Conservation (phyloP, 2,329 filamentous ascomycete species). For the Rhinocladiella mackenziei region DNA sequence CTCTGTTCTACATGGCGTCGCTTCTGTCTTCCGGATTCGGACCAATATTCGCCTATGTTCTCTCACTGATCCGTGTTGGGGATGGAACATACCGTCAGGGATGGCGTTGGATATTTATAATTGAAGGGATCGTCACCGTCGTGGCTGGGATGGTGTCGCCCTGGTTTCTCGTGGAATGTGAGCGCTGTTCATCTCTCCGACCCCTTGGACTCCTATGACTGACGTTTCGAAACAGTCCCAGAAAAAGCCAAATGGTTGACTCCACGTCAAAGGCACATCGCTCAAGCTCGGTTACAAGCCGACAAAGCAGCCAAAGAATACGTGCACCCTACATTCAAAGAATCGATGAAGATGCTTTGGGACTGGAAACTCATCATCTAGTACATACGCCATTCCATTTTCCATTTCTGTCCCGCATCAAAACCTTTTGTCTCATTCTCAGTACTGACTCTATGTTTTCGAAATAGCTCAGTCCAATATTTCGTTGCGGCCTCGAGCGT, state of each 20-base stretch:
- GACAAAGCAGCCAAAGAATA: constrained; percentile 10
- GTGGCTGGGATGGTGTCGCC: constrained; percentile 27
- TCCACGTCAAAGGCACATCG: constrained; percentile 18
- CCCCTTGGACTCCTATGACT: not conserved
- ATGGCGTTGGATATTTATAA: constrained; percentile 21
- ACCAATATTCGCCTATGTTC: constrained; percentile 43
- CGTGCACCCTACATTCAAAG: constrained; percentile 26
- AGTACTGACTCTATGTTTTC: too few species aligned
- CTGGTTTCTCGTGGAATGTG: constrained; percentile 37
- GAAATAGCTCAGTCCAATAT: constrained; percentile 7
- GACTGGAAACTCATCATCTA: constrained; percentile 23
- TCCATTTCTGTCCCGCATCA: too few species aligned
- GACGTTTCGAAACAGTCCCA: constrained; percentile 26
- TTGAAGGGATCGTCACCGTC: constrained; percentile 28
- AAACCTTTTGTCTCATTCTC: too few species aligned
- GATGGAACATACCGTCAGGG: constrained; percentile 11
- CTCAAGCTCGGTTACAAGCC: constrained; percentile 2
- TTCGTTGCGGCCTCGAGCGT: constrained; percentile 13
- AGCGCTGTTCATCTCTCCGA: too few species aligned
- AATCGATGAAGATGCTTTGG: constrained; percentile 13
- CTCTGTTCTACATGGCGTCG: constrained; percentile 49
- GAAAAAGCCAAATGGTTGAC: constrained; percentile 34
- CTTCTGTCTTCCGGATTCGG: constrained; percentile 45
- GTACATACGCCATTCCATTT: too few species aligned
- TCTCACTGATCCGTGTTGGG: constrained; percentile 34